Conservation (phyloP, 768 basidiomycete species). For the Dentipellis sp. region DNA sequence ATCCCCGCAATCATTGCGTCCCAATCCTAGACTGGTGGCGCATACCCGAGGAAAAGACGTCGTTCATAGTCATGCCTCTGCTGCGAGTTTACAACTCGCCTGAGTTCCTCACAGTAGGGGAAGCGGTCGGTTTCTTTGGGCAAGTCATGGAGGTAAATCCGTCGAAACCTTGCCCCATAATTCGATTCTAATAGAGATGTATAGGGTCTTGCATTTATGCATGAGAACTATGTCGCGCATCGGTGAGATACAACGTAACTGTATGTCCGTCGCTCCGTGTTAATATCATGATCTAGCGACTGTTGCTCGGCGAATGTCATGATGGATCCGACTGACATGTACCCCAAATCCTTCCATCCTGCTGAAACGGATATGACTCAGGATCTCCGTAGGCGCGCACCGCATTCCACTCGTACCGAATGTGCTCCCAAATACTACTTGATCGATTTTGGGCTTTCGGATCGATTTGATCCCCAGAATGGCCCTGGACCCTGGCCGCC, state of each 20-base stretch:
- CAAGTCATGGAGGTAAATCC: constrained; percentile 25
- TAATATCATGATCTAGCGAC: constrained; percentile 1
- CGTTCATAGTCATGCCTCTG: constrained; percentile 25
- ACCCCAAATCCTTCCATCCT: constrained; percentile 9
- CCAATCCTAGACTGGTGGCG: constrained; percentile 15
- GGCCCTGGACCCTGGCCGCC: background rate
- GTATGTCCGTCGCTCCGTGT: too few relatives aligned
- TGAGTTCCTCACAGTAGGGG: constrained; percentile 24
- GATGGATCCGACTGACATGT: constrained; percentile 9
- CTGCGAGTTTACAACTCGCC: constrained; percentile 19
- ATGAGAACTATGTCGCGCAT: background rate
- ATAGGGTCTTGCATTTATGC: background rate
- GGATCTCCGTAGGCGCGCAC: constrained; percentile 5
- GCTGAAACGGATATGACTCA: background rate
- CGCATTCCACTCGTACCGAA: constrained; percentile 15
- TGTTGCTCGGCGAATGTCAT: constrained; percentile 7
- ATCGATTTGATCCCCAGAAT: constrained; percentile 8
- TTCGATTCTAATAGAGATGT: too few relatives aligned
- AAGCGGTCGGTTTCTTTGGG: constrained; percentile 21
- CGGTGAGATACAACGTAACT: background rate
- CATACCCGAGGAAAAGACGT: constrained; percentile 6
- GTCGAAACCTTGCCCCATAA: too few relatives aligned
- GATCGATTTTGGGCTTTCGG: constrained; percentile 22
- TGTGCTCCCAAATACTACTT: constrained; percentile 17
- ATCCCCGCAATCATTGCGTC: constrained; percentile 20